phyloP scores from a whole-genome alignment of 306 rosid species.

The Chamaecrista fasciculata region DNA sequence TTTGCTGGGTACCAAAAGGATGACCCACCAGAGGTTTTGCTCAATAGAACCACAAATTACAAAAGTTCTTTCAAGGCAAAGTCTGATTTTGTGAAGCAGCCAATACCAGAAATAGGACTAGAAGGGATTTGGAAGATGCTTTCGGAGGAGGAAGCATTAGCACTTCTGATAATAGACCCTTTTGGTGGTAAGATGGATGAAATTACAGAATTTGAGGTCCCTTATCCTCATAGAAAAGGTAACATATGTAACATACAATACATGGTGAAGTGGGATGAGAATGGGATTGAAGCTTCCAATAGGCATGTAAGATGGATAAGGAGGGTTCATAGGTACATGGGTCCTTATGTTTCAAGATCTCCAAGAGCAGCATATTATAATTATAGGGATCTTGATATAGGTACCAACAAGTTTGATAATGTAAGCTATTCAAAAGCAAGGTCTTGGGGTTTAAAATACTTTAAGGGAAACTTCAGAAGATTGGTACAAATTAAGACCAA shows the following conservation, averaged over 20 bases:
- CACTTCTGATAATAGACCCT: constrained; percentile 38
- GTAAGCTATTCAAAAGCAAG: constrained; percentile 36
- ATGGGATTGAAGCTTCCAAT: constrained; percentile 26
- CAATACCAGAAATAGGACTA: constrained; percentile 42
- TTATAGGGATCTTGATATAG: constrained; percentile 59
- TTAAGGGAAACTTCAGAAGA: constrained; percentile 13
- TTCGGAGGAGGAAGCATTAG: constrained; percentile 30
- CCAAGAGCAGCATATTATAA: constrained; percentile 62
- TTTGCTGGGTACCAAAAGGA: constrained; percentile 35
- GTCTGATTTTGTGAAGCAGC: constrained; percentile 50
- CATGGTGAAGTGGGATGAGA: constrained; percentile 46
- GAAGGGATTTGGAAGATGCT: constrained; percentile 51
- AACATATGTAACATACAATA: constrained; percentile 43
- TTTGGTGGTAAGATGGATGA: constrained; percentile 45
- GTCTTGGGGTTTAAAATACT: constrained; percentile 43
- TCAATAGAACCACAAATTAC: constrained; percentile 32
- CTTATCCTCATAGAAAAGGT: constrained; percentile 45
- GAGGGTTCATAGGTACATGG: constrained; percentile 37
- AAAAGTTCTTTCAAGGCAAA: constrained; percentile 56
- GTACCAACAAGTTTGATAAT: constrained; percentile 30
- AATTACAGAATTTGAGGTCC: constrained; percentile 37
- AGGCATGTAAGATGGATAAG: constrained; percentile 45
- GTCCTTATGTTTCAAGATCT: constrained; percentile 46
- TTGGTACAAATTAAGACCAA: constrained; percentile 17
- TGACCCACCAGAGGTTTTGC: constrained; percentile 40